Evolutionary conservation across 345 rosid genomes (phyloP).

Genomic region (Rhizophora apiculata): DNA sequence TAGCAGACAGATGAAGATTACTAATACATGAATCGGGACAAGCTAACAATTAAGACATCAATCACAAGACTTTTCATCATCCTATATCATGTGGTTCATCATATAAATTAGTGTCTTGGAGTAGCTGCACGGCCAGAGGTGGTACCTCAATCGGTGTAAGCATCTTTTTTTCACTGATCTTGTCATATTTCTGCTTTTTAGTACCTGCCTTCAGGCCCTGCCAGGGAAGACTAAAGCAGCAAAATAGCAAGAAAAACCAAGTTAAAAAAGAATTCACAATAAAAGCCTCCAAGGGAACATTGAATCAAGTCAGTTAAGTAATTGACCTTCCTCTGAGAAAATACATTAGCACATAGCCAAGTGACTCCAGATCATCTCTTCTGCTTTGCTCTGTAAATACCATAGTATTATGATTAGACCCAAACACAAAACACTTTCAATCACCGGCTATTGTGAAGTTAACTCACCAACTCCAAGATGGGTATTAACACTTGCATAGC

Average conservation of each 20-base stretch:
- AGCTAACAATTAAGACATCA: too few species aligned
- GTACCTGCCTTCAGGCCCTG: conserved; percentile 93
- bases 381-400: conserved; percentile 83
- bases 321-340: conserved; percentile 88
- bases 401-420: conserved; percentile 2
- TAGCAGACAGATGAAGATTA: not conserved
- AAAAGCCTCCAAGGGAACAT: not conserved
- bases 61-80: not conserved
- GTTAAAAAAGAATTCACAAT: conserved; percentile 3
- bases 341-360: conserved; percentile 96
- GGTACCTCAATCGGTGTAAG: conserved; percentile 81
- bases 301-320: not conserved
- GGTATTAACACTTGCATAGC: conserved; percentile 94
- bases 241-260: conserved; percentile 13
- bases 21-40: not conserved
- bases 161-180: conserved; percentile 92
- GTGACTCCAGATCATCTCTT: conserved; percentile 98
- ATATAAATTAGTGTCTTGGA: not conserved
- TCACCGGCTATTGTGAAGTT: not conserved
- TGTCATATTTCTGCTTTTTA: conserved; percentile 95
- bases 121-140: not conserved
- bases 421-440: not conserved
- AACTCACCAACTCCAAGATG: conserved; percentile 93
- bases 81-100: not conserved
- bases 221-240: conserved; percentile 82